Percentiles rank a stretch among this genome's conserved stretches.
Conservation (phyloP, 768 basidiomycete species). For the Trametes coccinea region DNA sequence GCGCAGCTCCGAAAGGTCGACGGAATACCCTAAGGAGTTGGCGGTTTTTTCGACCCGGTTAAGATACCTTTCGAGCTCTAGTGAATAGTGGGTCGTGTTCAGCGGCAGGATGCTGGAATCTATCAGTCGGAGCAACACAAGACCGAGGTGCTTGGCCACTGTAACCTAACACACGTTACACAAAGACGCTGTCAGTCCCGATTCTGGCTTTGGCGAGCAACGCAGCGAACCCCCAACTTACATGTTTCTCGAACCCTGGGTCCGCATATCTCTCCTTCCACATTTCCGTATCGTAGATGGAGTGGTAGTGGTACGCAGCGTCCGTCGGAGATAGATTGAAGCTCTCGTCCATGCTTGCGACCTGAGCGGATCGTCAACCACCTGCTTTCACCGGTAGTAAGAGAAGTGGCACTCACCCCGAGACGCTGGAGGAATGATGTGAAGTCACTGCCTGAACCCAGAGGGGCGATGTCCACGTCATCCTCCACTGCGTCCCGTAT, state of each 20-base stretch:
- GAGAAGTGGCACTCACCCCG: conserved; percentile 63
- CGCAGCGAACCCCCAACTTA: conserved; percentile 27
- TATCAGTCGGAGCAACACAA: conserved; percentile 51
- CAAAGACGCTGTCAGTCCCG: too few relatives aligned
- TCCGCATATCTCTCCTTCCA: conserved; percentile 68
- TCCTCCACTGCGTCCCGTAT: conserved; percentile 18
- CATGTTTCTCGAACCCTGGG: conserved; percentile 60
- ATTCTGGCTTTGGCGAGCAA: too few relatives aligned
- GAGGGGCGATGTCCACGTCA: conserved; percentile 46
- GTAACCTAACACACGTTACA: conserved; percentile 40
- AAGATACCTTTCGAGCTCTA: conserved; percentile 56
- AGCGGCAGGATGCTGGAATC: conserved; percentile 59
- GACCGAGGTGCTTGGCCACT: conserved; percentile 57
- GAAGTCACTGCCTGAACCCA: conserved; percentile 88
- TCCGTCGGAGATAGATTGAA: conserved; percentile 37
- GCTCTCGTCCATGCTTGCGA: conserved; percentile 39
- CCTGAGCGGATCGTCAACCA: conserved; percentile 21
- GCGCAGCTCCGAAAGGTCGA: conserved; percentile 28
- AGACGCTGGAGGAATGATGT: conserved; percentile 88
- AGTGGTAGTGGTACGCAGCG: conserved; percentile 61
- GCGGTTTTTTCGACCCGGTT: conserved; percentile 28
- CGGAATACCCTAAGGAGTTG: conserved; percentile 6
- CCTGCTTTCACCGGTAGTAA: too few relatives aligned
- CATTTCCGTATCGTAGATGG: conserved; percentile 55
- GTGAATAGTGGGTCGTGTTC: conserved; percentile 68